Conservation (phyloP, 1,139 yeast species). For the Sugiyamaella grinbergsii region DNA sequence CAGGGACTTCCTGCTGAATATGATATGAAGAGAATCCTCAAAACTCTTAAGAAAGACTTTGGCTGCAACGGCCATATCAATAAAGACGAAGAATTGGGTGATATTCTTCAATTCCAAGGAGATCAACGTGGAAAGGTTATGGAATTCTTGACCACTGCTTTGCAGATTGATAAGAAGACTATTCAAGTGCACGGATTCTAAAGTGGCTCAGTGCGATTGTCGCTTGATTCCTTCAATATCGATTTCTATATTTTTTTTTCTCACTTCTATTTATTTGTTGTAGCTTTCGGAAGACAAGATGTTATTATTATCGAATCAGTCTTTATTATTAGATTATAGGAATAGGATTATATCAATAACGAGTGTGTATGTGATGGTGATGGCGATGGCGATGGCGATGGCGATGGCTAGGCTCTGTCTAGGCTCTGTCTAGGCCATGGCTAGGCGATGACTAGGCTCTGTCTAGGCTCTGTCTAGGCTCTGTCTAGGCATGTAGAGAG, state of each 20-base stretch:
- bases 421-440: no score
- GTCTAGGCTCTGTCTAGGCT: no score
- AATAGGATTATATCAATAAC: conserved; percentile 16
- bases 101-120: conserved; percentile 97
- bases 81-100: conserved; percentile 94
- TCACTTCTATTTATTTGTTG: conserved; percentile 15
- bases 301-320: conserved; percentile 1
- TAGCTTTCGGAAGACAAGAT: background rate
- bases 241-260: background rate
- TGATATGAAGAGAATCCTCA: conserved; percentile 90
- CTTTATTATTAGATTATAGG: conserved; percentile 17
- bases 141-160: conserved; percentile 86
- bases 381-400: conserved; percentile 9
- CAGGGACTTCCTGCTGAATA: conserved; percentile 96
- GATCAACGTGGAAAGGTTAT: conserved; percentile 97
- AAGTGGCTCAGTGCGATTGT: conserved; percentile 24
- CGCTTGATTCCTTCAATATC: background rate
- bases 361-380: background rate
- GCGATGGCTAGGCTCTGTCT: no score
- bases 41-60: conserved; percentile 94
- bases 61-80: conserved; percentile 99
- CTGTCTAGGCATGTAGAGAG: no score
- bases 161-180: conserved; percentile 91
- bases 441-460: no score
- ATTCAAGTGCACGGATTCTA: conserved; percentile 98